These are phyloP conservation scores for Xerophyta viscosa DNA, from an alignment of 106 monocot species.

Conservation along the genomic window DNA sequence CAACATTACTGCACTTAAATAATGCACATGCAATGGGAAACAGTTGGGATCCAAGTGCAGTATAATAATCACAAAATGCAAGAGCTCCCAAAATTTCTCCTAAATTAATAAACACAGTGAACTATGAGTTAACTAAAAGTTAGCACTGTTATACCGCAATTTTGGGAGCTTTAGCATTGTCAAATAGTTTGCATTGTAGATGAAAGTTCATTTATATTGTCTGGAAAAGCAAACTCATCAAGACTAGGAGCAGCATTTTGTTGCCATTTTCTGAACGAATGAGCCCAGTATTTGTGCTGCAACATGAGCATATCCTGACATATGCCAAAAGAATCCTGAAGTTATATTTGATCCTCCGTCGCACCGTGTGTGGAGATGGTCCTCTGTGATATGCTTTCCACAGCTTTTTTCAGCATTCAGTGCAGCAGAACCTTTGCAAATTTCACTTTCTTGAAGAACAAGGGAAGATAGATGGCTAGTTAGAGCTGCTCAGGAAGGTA, in stretches of 20 bases:
- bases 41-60: no score
- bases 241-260: constrained; percentile 10
- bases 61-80: no score
- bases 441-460: constrained; percentile 35
- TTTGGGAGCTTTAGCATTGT: no score
- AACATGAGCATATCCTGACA: constrained; percentile 59
- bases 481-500: constrained; percentile 65
- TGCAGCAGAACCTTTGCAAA: constrained; percentile 40
- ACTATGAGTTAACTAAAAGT: no score
- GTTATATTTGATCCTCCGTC: constrained; percentile 46
- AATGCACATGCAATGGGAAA: no score
- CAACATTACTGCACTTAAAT: no score
- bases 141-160: no score
- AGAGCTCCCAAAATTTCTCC: no score
- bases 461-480: constrained; percentile 51
- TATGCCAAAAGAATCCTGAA: constrained; percentile 61
- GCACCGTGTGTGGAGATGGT: constrained; percentile 22
- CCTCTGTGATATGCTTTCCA: constrained; percentile 34
- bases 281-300: constrained; percentile 70
- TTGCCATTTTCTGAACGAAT: constrained; percentile 58
- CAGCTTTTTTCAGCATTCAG: constrained; percentile 35
- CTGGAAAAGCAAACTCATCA: constrained; percentile 33
- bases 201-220: constrained; percentile 38
- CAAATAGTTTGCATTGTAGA: no score
- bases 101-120: no score